Percentiles rank a stretch among this genome's conserved stretches.
Conservation (phyloP, 768 basidiomycete species). For the Kwoniella sp. region DNA sequence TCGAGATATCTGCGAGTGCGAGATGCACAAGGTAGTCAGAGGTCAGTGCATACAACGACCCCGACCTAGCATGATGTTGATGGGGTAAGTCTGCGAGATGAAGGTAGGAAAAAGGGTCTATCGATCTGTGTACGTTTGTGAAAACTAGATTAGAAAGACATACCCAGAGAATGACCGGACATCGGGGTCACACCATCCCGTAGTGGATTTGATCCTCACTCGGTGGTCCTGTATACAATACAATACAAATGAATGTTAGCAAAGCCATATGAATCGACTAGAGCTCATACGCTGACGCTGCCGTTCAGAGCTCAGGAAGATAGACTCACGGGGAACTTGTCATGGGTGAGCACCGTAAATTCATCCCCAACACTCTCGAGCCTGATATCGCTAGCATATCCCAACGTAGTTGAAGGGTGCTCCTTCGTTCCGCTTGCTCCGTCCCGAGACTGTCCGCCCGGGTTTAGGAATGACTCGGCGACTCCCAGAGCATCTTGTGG, state of each 20-base stretch:
- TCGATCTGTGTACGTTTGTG: background rate
- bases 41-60: too few species aligned
- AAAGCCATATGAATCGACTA: too few species aligned
- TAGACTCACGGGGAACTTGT: constrained; percentile 39
- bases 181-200: constrained; percentile 59
- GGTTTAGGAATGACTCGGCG: constrained; percentile 36
- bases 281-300: too few species aligned
- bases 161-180: constrained; percentile 55
- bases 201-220: constrained; percentile 58
- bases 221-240: constrained; percentile 41
- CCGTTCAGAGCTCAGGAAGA: too few species aligned
- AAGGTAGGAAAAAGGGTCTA: background rate
- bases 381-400: constrained; percentile 39
- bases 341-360: constrained; percentile 34
- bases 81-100: too few species aligned
- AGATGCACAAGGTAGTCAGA: too few species aligned
- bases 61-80: too few species aligned
- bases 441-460: background rate
- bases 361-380: constrained; percentile 41
- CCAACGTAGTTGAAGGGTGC: constrained; percentile 23
- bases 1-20: constrained; percentile 45
- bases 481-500: constrained; percentile 35
- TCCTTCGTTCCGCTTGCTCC: background rate
- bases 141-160: background rate
- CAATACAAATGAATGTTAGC: background rate